Conservation (phyloP, 345 rosid species). For the Stellera chamaejasme region DNA sequence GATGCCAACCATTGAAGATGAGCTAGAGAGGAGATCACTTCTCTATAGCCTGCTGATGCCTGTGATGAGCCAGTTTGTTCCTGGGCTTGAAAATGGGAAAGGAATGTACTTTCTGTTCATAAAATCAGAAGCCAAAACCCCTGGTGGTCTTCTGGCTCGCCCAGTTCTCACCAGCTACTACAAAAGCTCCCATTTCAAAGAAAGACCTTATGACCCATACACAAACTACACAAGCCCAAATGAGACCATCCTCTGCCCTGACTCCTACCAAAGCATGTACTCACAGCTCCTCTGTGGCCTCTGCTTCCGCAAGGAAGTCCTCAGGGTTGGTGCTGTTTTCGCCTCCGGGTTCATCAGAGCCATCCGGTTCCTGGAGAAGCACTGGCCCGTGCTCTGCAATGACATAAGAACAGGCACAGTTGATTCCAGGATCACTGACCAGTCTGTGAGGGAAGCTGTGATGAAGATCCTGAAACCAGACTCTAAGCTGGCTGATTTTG, state of each 20-base stretch:
- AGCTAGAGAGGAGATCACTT: constrained; percentile 50
- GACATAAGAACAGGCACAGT: constrained; percentile 50
- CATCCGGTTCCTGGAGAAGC: constrained; percentile 65
- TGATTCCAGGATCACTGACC: constrained; percentile 45
- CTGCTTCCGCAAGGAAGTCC: constrained; percentile 52
- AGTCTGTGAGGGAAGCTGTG: constrained; percentile 46
- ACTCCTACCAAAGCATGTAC: constrained; percentile 79
- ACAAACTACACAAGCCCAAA: constrained; percentile 82
- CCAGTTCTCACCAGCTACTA: constrained; percentile 72
- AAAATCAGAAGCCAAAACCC: constrained; percentile 65
- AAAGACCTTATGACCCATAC: constrained; percentile 61
- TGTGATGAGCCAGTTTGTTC: constrained; percentile 62
- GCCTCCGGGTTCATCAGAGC: constrained; percentile 85
- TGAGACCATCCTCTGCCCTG: constrained; percentile 66
- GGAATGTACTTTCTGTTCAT: constrained; percentile 74
- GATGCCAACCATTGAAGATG: constrained; percentile 78
- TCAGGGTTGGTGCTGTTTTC: constrained; percentile 74
- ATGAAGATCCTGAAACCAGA: constrained; percentile 55
- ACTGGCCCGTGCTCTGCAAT: constrained; percentile 37
- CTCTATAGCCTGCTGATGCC: constrained; percentile 74
- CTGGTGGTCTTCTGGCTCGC: constrained; percentile 63
- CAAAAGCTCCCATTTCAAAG: constrained; percentile 59
- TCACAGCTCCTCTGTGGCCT: constrained; percentile 76
- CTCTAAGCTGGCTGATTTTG: constrained; percentile 50
- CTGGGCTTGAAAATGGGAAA: constrained; percentile 66